phyloP scores from a whole-genome alignment of 2,329 filamentous ascomycete genomes.

The Helotiales sp. region DNA sequence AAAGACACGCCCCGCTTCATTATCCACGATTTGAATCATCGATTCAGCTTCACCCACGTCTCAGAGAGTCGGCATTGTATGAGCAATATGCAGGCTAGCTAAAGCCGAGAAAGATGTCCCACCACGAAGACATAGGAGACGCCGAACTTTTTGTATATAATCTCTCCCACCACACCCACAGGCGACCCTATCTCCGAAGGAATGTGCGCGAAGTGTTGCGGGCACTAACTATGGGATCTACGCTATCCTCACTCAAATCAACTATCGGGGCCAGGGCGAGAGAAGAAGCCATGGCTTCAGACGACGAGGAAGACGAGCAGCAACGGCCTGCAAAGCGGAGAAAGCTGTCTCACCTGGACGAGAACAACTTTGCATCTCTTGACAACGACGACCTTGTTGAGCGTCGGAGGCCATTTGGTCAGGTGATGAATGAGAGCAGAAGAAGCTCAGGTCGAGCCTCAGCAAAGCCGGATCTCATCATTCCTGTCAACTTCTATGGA shows the following conservation, averaged over 20 bases:
- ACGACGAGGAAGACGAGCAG: slow-evolving; percentile 37
- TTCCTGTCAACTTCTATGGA: slow-evolving; percentile 33
- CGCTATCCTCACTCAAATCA: slow-evolving; percentile 26
- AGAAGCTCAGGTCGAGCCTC: slow-evolving; percentile 10
- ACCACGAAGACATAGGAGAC: slow-evolving; percentile 29
- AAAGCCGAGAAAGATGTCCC: slow-evolving; percentile 34
- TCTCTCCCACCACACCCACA: slow-evolving; percentile 15
- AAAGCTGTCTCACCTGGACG: slow-evolving; percentile 14
- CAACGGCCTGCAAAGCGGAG: slow-evolving; percentile 36
- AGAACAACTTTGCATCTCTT: neutral
- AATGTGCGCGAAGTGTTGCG: slow-evolving; percentile 34
- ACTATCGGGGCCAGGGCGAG: slow-evolving; percentile 13
- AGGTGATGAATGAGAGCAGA: slow-evolving; percentile 29
- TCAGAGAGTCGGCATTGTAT: slow-evolving; percentile 10
- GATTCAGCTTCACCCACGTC: neutral
- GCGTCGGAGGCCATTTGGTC: slow-evolving; percentile 24
- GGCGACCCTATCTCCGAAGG: slow-evolving; percentile 29
- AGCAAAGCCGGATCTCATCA: slow-evolving; percentile 22
- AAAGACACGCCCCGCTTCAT: neutral
- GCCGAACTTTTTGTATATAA: slow-evolving; percentile 16
- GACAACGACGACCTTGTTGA: neutral
- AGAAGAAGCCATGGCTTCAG: slow-evolving; percentile 13
- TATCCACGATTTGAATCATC: neutral
- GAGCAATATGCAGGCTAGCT: slow-evolving; percentile 22
- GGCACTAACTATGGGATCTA: slow-evolving; percentile 32